Base-by-base conservation (phyloP, 2,329 filamentous ascomycete genomes). In the Diaporthe sp. region DNA sequence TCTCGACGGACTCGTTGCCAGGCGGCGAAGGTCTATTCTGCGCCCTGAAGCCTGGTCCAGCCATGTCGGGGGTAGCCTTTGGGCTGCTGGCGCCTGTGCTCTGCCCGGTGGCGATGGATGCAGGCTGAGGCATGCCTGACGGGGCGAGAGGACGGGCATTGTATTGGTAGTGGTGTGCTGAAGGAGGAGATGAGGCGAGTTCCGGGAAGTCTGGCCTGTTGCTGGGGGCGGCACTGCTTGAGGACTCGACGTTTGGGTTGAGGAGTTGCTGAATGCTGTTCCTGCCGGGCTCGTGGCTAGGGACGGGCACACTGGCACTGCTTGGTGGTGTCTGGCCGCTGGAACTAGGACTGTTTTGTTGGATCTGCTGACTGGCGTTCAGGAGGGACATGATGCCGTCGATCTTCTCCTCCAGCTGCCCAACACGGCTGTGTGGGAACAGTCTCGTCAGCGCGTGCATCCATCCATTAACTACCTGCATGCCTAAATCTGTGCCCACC, bases 311-410 rank as follows among this genome's bases (percentile, higher is more conserved):
- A 28, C 67, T 63, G 20, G 60, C 61, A 55, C 67, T 76, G 37
- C 68, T 75, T 25, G 75, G 73, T 37, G 75, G 75, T 42, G 71
- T 75, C 7, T 77, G 78, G 39, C 70, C 74, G 42, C 58, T 75
- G 22, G 73, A 71, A 10, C 73, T 79, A 68, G 58, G 76, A 20
- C 76, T 77, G 47, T 76, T 76, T 22, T 77, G 76, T 47, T 79
- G 79, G 15, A 80, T 77, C 51, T 81, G 80, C 28, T 82, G 81
- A 63, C 78, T 82, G 20, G 81, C 81, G 7, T 83, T 81, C 12
- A 85, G 80, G 7, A 85, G 80, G 5, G 82, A 84, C 67, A 85
- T 82, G 31, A 86, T 82, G 53, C 83, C 83, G n/a, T 86, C 84
- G 42, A 86, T 84, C 76, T 85, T 85, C 71, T 83, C 81, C 72